Evolutionary conservation across 257 asterid species (phyloP).

Genomic region (Nicotiana tomentosiformis): DNA sequence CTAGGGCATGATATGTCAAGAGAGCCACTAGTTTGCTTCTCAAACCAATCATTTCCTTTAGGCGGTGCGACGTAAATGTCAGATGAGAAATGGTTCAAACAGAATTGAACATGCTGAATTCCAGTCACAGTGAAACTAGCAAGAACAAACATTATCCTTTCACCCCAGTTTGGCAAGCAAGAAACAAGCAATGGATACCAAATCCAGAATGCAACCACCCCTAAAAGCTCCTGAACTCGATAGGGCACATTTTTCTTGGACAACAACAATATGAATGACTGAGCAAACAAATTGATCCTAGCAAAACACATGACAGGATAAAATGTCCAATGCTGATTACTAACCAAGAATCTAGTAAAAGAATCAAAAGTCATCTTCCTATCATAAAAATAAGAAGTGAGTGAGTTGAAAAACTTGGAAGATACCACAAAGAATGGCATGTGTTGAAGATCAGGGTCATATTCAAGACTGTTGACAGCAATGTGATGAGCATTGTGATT

Average conservation of each 20-base stretch:
- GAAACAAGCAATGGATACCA: conserved; percentile 86
- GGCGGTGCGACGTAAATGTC: conserved; percentile 62
- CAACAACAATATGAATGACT: conserved; percentile 44
- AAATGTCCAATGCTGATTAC: conserved; percentile 73
- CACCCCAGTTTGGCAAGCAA: conserved; percentile 58
- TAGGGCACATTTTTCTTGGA: conserved; percentile 48
- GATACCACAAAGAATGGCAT: conserved; percentile 76
- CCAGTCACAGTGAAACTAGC: conserved; percentile 58
- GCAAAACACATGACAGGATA: conserved; percentile 86
- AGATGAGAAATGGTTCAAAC: conserved; percentile 72
- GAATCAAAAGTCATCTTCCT: conserved; percentile 49
- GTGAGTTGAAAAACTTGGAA: conserved; percentile 51
- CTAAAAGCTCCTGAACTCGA: conserved; percentile 48
- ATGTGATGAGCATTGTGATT: conserved; percentile 90
- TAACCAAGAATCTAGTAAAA: conserved; percentile 49
- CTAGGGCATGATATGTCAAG: conserved; percentile 52
- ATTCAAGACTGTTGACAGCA: conserved; percentile 77
- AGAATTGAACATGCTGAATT: conserved; percentile 77
- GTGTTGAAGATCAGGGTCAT: conserved; percentile 86
- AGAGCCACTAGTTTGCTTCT: conserved; percentile 71
- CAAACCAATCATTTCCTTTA: conserved; percentile 76
- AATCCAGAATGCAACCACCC: conserved; percentile 64
- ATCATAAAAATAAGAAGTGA: conserved; percentile 53
- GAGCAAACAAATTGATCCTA: conserved; percentile 64
- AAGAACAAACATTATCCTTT: conserved; percentile 44